These are phyloP conservation scores for Candida lessepsii DNA, from an alignment of 805 yeast genomes.

Conservation along the genomic window DNA sequence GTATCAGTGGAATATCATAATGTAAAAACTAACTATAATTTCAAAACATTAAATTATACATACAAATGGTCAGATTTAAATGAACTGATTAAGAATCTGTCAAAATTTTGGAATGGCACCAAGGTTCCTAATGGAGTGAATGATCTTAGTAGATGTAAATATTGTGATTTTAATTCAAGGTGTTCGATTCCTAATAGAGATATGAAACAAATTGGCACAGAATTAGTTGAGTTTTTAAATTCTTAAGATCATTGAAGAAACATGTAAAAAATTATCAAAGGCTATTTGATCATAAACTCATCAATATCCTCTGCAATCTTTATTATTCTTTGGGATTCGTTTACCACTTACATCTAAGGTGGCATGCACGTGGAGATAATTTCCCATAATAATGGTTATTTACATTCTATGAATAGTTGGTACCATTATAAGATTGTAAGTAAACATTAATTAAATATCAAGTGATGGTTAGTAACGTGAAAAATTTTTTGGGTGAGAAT, in stretches of 20 bases:
- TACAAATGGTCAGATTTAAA: slow-evolving; percentile 34
- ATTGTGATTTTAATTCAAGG: slow-evolving; percentile 49
- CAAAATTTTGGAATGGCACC: slow-evolving; percentile 59
- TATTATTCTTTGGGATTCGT: slow-evolving; percentile 38
- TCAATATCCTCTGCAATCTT: slow-evolving; percentile 28
- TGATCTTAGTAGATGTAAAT: slow-evolving; percentile 45
- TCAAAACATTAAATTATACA: slow-evolving; percentile 39
- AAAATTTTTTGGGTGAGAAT: background rate
- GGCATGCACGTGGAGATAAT: slow-evolving; percentile 41
- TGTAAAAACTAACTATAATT: slow-evolving; percentile 29
- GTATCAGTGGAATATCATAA: slow-evolving; percentile 55
- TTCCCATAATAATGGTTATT: slow-evolving; percentile 8
- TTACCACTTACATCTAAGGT: slow-evolving; percentile 36
- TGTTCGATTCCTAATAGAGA: slow-evolving; percentile 23
- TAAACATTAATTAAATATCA: background rate
- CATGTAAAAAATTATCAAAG: slow-evolving; percentile 30
- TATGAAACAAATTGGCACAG: slow-evolving; percentile 10
- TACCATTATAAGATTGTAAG: slow-evolving; percentile 1
- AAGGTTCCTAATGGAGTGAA: slow-evolving; percentile 47
- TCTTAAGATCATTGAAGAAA: background rate
- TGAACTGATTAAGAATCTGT: slow-evolving; percentile 29
- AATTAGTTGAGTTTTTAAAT: slow-evolving; percentile 10
- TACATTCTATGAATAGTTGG: slow-evolving; percentile 4
- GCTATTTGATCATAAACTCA: slow-evolving; percentile 13
- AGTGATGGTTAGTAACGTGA: background rate